phyloP scores from a whole-genome alignment of 2,329 filamentous ascomycete genomes.

The Aspergillus hortae region DNA sequence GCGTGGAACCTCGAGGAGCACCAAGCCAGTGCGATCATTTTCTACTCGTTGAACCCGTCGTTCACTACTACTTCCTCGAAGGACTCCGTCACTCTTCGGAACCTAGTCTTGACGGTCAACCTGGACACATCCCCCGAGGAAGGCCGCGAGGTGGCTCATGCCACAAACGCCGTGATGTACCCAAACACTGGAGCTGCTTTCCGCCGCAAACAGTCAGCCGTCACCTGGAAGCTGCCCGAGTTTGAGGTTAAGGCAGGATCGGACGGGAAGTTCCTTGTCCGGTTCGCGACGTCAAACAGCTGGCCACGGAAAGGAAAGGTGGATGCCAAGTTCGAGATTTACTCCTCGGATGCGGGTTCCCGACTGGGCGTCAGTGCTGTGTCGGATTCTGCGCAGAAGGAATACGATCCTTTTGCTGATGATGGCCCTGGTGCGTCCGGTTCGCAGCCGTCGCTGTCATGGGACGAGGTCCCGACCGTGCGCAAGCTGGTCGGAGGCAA shows the following conservation, averaged over 20 bases:
- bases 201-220: slow-evolving; percentile 44
- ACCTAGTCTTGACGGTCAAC: slow-evolving; percentile 67
- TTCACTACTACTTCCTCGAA: slow-evolving; percentile 47
- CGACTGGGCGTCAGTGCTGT: slow-evolving; percentile 60
- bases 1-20: slow-evolving; percentile 80
- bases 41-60: slow-evolving; percentile 77
- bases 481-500: slow-evolving; percentile 71
- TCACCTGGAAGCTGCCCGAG: slow-evolving; percentile 45
- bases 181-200: slow-evolving; percentile 44
- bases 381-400: slow-evolving; percentile 24
- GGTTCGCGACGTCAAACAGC: slow-evolving; percentile 70
- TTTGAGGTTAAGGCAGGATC: slow-evolving; percentile 52
- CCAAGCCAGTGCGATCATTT: slow-evolving; percentile 80
- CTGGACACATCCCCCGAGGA: slow-evolving; percentile 40
- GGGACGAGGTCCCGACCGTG: slow-evolving; percentile 64
- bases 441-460: slow-evolving; percentile 41
- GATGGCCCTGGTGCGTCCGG: slow-evolving; percentile 29
- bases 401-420: slow-evolving; percentile 49
- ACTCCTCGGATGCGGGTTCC: slow-evolving; percentile 53
- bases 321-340: slow-evolving; percentile 78
- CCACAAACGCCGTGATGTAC: slow-evolving; percentile 44
- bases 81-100: slow-evolving; percentile 60
- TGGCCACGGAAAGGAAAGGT: slow-evolving; percentile 70
- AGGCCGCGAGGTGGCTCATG: slow-evolving; percentile 38
- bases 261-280: slow-evolving; percentile 74